phyloP scores from a whole-genome alignment of 129 eudicot genomes.

The Saussurea involucrata region DNA sequence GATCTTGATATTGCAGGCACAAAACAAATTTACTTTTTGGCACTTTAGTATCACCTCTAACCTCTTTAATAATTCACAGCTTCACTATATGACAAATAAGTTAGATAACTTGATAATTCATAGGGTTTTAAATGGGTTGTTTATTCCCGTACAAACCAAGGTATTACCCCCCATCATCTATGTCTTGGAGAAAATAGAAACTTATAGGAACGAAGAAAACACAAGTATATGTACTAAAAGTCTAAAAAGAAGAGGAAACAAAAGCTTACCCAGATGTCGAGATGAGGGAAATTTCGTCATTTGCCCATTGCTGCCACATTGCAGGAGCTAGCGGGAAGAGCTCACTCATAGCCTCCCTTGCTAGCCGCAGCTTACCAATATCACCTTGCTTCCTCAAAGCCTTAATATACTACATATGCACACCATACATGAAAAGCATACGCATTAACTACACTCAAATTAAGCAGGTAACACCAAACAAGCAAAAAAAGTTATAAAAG shows the following conservation, averaged over 20 bases:
- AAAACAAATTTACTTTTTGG: not conserved
- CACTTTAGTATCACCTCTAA: not conserved
- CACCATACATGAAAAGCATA: constrained; percentile 5
- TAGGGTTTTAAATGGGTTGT: not conserved
- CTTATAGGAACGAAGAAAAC: too few species aligned
- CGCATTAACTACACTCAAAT: not conserved
- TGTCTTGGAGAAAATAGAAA: not conserved
- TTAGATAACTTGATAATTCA: not conserved
- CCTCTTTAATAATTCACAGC: not conserved
- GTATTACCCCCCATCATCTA: not conserved
- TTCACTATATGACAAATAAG: not conserved
- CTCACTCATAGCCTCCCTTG: constrained; percentile 86
- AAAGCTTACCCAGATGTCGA: constrained; percentile 43
- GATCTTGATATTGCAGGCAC: not conserved
- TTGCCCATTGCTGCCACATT: constrained; percentile 98
- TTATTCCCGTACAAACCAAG: not conserved
- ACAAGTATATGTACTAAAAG: not conserved
- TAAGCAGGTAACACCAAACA: not conserved
- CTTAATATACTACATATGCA: constrained; percentile 49
- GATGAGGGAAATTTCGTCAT: constrained; percentile 61
- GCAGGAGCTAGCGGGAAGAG: constrained; percentile 72
- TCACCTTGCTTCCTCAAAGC: constrained; percentile 87
- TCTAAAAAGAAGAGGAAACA: not conserved
- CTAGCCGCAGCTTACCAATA: constrained; percentile 70
- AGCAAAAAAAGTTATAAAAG: not conserved